A percentile compares a stretch with the other conserved stretches of the same genome.
Conservation (phyloP, 305 asterid genomes). For the Solanum hybrid region DNA sequence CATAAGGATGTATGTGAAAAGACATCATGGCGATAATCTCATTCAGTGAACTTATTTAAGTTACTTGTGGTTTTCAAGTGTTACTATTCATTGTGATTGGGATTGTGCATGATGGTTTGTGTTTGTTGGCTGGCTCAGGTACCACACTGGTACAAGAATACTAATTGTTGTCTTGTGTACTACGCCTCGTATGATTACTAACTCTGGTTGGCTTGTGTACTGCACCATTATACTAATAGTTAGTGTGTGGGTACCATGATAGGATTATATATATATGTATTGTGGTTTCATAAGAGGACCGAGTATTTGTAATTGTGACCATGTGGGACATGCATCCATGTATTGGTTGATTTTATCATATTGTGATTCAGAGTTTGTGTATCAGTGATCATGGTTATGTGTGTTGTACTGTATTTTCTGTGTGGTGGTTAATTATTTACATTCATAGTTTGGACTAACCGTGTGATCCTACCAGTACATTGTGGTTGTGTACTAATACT, state of each 20-base stretch:
- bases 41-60: background rate
- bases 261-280: background rate
- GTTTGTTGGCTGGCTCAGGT: background rate
- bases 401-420: background rate
- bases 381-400: too few relatives aligned
- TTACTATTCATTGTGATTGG: background rate
- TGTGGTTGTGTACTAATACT: background rate
- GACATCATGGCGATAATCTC: background rate
- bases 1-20: background rate
- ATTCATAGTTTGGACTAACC: background rate
- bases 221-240: background rate
- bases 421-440: background rate
- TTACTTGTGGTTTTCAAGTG: background rate
- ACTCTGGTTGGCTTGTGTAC: background rate
- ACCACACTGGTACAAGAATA: background rate
- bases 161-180: background rate
- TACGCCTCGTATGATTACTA: too few relatives aligned
- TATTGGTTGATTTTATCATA: too few relatives aligned
- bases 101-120: background rate
- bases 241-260: background rate
- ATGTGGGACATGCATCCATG: background rate
- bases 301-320: background rate
- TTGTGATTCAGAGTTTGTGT: background rate
- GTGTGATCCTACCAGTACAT: background rate
- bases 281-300: background rate